phyloP scores from a whole-genome alignment of 78 protist genomes.

The Guillardia theta region DNA sequence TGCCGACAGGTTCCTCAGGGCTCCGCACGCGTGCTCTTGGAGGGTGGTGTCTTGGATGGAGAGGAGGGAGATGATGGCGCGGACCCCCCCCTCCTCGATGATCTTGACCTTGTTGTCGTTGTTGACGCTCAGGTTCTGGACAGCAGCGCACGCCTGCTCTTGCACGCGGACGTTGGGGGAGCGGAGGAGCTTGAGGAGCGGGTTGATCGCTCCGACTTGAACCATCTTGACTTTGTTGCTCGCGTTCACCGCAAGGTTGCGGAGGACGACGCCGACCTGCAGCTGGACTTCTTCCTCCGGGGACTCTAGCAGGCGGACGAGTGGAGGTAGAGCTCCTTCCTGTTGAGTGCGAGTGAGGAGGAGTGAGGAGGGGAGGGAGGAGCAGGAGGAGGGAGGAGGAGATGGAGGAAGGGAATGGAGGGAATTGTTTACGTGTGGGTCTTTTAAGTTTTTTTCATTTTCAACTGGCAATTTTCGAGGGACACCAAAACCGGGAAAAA shows the following conservation, averaged over 20 bases:
- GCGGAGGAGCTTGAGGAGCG: conserved; percentile 22
- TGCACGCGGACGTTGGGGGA: conserved; percentile 39
- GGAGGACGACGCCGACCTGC: conserved; percentile 30
- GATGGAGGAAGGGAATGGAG: too few relatives aligned
- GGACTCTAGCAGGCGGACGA: background rate
- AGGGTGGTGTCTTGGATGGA: background rate
- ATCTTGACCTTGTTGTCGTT: conserved; percentile 25
- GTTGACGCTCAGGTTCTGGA: background rate
- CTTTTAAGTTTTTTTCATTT: too few relatives aligned
- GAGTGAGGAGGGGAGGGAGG: background rate
- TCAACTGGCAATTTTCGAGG: too few relatives aligned
- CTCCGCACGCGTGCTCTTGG: conserved; percentile 36
- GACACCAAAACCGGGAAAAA: too few relatives aligned
- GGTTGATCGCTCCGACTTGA: background rate
- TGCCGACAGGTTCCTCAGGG: conserved; percentile 35
- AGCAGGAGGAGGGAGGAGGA: too few relatives aligned
- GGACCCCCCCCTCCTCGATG: conserved; percentile 26
- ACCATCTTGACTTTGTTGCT: conserved; percentile 29
- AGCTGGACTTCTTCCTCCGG: conserved; percentile 33
- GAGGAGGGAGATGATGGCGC: background rate
- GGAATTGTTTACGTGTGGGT: too few relatives aligned
- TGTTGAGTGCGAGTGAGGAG: background rate
- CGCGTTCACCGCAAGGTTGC: conserved; percentile 28
- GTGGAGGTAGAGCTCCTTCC: conserved; percentile 43
- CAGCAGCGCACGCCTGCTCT: conserved; percentile 38